Conservation (phyloP, 768 basidiomycete species). For the Boletus rufocinnamomeus region DNA sequence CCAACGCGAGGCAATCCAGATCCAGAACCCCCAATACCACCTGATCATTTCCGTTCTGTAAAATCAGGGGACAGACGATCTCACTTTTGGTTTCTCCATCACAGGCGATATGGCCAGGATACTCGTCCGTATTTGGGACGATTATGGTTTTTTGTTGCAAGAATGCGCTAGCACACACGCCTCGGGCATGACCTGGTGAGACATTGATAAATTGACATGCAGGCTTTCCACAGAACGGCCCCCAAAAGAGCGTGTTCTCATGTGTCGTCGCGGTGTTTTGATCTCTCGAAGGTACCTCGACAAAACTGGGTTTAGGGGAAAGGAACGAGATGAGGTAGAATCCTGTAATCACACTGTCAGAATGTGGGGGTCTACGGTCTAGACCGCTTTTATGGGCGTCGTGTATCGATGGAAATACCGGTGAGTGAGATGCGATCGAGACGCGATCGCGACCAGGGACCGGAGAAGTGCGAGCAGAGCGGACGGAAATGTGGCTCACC, state of each 20-base stretch:
- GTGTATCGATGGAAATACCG: background rate
- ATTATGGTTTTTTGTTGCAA: constrained; percentile 54
- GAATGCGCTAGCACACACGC: constrained; percentile 87
- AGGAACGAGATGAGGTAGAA: constrained; percentile 77
- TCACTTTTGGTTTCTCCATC: constrained; percentile 91
- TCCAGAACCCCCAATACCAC: constrained; percentile 68
- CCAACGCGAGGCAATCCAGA: constrained; percentile 75
- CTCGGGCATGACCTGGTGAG: constrained; percentile 53
- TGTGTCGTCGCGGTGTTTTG: constrained; percentile 13
- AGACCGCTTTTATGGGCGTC: background rate
- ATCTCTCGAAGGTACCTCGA: constrained; percentile 13
- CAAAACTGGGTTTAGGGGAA: constrained; percentile 52
- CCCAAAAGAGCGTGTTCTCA: constrained; percentile 53
- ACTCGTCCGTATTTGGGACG: constrained; percentile 76
- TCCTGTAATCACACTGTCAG: constrained; percentile 50
- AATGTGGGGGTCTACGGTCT: background rate
- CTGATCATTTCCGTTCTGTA: constrained; percentile 34
- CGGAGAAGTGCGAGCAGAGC: constrained; percentile 1
- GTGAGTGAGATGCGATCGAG: background rate
- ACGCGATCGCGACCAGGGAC: background rate
- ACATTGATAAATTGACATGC: constrained; percentile 84
- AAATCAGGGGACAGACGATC: constrained; percentile 78
- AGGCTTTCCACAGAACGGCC: constrained; percentile 89
- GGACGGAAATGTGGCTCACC: constrained; percentile 54
- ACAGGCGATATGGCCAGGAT: constrained; percentile 94